These are phyloP conservation scores for Alternaria postmessia DNA, from an alignment of 2,329 filamentous ascomycete genomes.

Conservation along the genomic window DNA sequence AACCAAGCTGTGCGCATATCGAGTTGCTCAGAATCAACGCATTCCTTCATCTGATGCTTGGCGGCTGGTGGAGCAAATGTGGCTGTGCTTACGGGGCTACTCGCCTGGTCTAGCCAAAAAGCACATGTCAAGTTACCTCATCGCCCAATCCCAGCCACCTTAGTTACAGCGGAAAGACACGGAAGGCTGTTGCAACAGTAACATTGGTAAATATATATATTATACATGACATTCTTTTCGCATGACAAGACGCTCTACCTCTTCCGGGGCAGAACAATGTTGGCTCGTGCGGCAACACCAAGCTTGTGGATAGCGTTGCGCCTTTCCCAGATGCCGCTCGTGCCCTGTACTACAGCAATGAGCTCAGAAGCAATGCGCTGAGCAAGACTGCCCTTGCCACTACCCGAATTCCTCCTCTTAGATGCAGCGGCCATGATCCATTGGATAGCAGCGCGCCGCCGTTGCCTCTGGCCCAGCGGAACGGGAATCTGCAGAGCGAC, in stretches of 20 bases:
- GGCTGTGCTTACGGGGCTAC: slow-evolving; percentile 24
- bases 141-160: neutral
- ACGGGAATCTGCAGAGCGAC: slow-evolving; percentile 81
- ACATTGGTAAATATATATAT: neutral
- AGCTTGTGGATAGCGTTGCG: slow-evolving; percentile 80
- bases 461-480: slow-evolving; percentile 76
- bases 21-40: neutral
- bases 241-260: slow-evolving; percentile 25
- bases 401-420: slow-evolving; percentile 77
- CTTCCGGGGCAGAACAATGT: slow-evolving; percentile 58
- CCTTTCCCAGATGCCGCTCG: slow-evolving; percentile 84
- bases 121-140: slow-evolving; percentile 4
- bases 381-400: slow-evolving; percentile 76
- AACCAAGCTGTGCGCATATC: neutral
- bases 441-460: slow-evolving; percentile 78
- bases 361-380: slow-evolving; percentile 85
- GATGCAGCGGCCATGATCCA: slow-evolving; percentile 90
- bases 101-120: slow-evolving; percentile 5
- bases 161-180: neutral
- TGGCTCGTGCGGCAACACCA: slow-evolving; percentile 79
- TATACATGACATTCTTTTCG: slow-evolving; percentile 2
- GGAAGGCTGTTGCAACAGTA: neutral
- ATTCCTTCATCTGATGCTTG: neutral
- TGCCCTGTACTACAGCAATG: slow-evolving; percentile 85
- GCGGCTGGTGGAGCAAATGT: slow-evolving; percentile 24